Conservation (phyloP, 225 moss, liverwort and hornwort species). For the Bryoerythrophyllum caledonicum region DNA sequence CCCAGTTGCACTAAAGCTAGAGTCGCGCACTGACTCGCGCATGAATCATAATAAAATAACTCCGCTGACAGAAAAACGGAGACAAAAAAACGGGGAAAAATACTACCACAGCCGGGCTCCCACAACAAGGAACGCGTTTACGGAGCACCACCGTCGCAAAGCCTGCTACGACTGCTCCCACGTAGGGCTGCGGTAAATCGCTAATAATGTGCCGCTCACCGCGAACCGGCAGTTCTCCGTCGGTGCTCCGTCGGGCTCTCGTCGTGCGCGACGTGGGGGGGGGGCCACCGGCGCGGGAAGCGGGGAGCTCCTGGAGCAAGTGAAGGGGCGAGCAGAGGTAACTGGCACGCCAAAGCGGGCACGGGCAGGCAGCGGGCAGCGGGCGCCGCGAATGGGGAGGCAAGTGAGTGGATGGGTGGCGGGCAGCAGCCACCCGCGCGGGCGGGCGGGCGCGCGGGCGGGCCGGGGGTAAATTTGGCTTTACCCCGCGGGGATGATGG, state of each 20-base stretch:
- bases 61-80: conserved; percentile 18
- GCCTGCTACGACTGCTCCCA: conserved; percentile 28
- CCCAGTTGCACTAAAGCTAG: conserved; percentile 16
- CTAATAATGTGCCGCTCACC: conserved; percentile 4
- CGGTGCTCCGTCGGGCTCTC: neutral
- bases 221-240: neutral
- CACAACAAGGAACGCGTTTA: conserved; percentile 8
- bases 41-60: conserved; percentile 55
- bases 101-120: neutral
- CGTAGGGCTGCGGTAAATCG: conserved; percentile 43
- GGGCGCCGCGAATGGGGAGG: neutral
- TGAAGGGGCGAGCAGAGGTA: conserved; percentile 21
- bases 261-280: neutral
- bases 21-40: neutral
- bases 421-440: neutral
- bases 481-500: neutral
- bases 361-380: neutral
- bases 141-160: neutral
- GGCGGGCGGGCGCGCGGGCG: neutral
- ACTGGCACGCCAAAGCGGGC: conserved; percentile 23
- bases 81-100: neutral
- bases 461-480: neutral
- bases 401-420: neutral
- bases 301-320: neutral
- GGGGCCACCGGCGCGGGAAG: neutral